Evolutionary conservation across 2,329 filamentous ascomycete genomes (phyloP), one percentile per base, ranked within the genome.

Genomic region (Neopestalotiopsis rosae): DNA sequence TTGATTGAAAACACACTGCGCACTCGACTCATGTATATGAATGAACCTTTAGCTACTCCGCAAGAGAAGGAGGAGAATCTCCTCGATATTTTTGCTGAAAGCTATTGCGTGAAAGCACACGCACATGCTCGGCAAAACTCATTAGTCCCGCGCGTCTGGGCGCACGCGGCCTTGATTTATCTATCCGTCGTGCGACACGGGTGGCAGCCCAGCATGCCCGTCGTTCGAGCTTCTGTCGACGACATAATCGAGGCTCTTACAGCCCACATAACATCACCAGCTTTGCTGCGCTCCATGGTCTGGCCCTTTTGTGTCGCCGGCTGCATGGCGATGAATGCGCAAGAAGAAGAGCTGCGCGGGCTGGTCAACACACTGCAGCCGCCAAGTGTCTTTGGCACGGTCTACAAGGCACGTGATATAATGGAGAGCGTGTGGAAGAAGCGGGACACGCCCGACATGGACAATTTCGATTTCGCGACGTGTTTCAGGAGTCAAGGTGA

Each of bases 101-200:
- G 66, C 59, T 65, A 32, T 66, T 68, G 24, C 61, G 13, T 17
- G 3, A 20, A 30, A 34, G n/a, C 64, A 59, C n/a, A 59, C 3
- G 28, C 73, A 64, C 30, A 56, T n/a, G 63, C 65, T 14, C 30
- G 38, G 58, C 69, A 74, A 34, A 66, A 28, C 32, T 34, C 65
- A 2, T 13, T 74, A n/a, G 73, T 74, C 12, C 77, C 79, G 9
- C 77, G 78, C 14, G 81, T 86, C 57, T 88, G 86, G 86, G 82
- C 83, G 1, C 80, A 85, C 59, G 85, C 84, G 1, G 78, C 83
- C 0, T 76, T 86, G 1, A 80, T 82, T 7, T 87, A 87, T 69
- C 80, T 88, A 13, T 76, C 80, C 13, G 82, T 86, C 4, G 84
- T 87, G 24, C 78, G 86, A 3, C 82, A 80, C 1, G 86, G 86